phyloP scores from a whole-genome alignment of 768 basidiomycete genomes.

The Dacryopinax spathularia region DNA sequence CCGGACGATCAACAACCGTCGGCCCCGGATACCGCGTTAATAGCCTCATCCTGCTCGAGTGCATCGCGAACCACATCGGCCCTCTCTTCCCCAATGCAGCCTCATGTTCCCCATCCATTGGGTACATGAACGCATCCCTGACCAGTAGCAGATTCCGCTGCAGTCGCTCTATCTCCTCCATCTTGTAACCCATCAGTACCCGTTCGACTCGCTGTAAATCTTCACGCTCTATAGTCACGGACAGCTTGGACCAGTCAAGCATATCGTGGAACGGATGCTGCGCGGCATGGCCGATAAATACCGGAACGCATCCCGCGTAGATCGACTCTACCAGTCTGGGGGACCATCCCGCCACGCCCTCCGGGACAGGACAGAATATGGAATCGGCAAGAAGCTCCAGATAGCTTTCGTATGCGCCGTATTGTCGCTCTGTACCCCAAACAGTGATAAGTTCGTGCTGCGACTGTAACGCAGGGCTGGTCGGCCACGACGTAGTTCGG shows the following conservation, averaged over 20 bases:
- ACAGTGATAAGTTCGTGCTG: slow-evolving; percentile 13
- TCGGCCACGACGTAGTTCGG: slow-evolving; percentile 15
- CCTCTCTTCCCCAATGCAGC: slow-evolving; percentile 19
- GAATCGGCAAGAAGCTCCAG: slow-evolving; percentile 21
- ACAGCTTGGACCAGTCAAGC: slow-evolving; percentile 29
- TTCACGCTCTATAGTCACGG: slow-evolving; percentile 24
- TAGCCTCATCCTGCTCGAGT: slow-evolving; percentile 24
- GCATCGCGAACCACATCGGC: slow-evolving; percentile 26
- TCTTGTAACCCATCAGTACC: slow-evolving; percentile 20
- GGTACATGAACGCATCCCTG: slow-evolving; percentile 28
- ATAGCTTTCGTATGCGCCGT: slow-evolving; percentile 18
- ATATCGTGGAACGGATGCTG: slow-evolving; percentile 27
- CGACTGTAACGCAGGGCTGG: not conserved
- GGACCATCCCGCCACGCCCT: slow-evolving; percentile 25
- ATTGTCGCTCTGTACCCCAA: slow-evolving; percentile 17
- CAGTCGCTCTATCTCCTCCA: slow-evolving; percentile 21
- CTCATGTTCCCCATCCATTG: slow-evolving; percentile 21
- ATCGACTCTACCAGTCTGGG: slow-evolving; percentile 27
- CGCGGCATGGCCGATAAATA: slow-evolving; percentile 27
- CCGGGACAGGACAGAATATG: slow-evolving; percentile 23
- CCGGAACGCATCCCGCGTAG: slow-evolving; percentile 32
- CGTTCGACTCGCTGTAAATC: slow-evolving; percentile 27
- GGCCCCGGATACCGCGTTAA: slow-evolving; percentile 20
- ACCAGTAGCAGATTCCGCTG: slow-evolving; percentile 26
- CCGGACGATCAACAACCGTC: not conserved